phyloP scores from a whole-genome alignment of 441 rosid genomes.

The Manihot esculenta region DNA sequence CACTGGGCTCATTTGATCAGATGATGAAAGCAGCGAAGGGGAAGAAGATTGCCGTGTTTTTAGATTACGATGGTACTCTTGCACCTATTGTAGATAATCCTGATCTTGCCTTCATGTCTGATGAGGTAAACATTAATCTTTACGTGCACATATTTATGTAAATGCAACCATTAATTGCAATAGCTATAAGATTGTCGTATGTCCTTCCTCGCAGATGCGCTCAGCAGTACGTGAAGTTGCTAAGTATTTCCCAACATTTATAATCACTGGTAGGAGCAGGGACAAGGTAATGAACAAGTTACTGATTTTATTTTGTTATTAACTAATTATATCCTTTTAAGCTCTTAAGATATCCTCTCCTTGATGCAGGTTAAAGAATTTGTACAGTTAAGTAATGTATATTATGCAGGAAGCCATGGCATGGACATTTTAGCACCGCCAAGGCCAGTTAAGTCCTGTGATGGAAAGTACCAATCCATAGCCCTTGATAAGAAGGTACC shows the following conservation, averaged over 20 bases:
- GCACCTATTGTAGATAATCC: constrained; percentile 96
- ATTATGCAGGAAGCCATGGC: constrained; percentile 94
- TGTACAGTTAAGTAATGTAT: constrained; percentile 69
- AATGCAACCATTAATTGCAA: neutral
- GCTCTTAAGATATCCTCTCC: neutral
- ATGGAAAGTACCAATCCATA: constrained; percentile 30
- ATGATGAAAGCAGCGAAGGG: constrained; percentile 66
- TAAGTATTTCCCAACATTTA: constrained; percentile 83
- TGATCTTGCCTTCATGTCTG: constrained; percentile 80
- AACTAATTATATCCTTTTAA: neutral
- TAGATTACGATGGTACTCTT: constrained; percentile 96
- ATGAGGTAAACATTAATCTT: constrained; percentile 44
- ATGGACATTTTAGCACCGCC: constrained; percentile 82
- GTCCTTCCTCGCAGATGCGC: constrained; percentile 59
- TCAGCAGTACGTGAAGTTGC: constrained; percentile 63
- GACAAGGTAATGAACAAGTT: constrained; percentile 68
- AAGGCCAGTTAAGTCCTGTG: constrained; percentile 45
- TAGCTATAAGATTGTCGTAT: neutral
- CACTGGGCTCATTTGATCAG: constrained; percentile 66
- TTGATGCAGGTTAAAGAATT: constrained; percentile 63
- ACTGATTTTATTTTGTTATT: neutral
- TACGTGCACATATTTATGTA: neutral
- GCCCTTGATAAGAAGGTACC: constrained; percentile 58
- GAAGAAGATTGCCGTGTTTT: constrained; percentile 78
- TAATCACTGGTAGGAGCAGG: constrained; percentile 90